phyloP scores from a whole-genome alignment of 768 basidiomycete species.

The Coprinopsis marcescibilis region DNA sequence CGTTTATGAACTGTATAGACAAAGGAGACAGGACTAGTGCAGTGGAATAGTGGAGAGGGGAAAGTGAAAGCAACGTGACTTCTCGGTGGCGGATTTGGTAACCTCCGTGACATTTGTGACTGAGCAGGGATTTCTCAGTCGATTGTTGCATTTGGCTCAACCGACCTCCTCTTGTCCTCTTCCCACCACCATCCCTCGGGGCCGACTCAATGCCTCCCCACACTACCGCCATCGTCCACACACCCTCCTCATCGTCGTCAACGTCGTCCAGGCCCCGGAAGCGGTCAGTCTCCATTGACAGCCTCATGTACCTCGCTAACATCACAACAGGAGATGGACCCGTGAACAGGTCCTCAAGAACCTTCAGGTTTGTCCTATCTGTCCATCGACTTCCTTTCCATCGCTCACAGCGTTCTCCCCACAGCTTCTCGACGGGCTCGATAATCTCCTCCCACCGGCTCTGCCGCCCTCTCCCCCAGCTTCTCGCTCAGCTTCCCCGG shows the following conservation, averaged over 20 bases:
- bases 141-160: slow-evolving; percentile 35
- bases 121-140: slow-evolving; percentile 21
- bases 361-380: slow-evolving; percentile 34
- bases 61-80: slow-evolving; percentile 2
- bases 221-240: slow-evolving; percentile 13
- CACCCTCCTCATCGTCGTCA: slow-evolving; percentile 16
- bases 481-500: slow-evolving; percentile 44
- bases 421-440: slow-evolving; percentile 38
- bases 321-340: slow-evolving; percentile 39
- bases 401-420: slow-evolving; percentile 13
- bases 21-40: too few relatives aligned
- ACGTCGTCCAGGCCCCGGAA: slow-evolving; percentile 24
- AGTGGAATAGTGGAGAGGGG: too few relatives aligned
- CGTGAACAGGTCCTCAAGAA: slow-evolving; percentile 43
- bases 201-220: slow-evolving; percentile 20
- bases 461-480: slow-evolving; percentile 48
- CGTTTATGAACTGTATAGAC: too few relatives aligned
- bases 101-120: slow-evolving; percentile 17
- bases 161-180: slow-evolving; percentile 35
- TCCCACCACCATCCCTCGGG: slow-evolving; percentile 36
- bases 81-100: slow-evolving; percentile 22
- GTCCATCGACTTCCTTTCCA: slow-evolving; percentile 1
- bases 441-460: slow-evolving; percentile 36
- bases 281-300: slow-evolving; percentile 25
- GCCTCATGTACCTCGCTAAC: slow-evolving; percentile 17